Percentiles rank a stretch among this genome's conserved stretches.
These are phyloP conservation scores for Dactylellina cionopaga DNA, from an alignment of 2,329 filamentous ascomycete genomes.

Conservation along the genomic window DNA sequence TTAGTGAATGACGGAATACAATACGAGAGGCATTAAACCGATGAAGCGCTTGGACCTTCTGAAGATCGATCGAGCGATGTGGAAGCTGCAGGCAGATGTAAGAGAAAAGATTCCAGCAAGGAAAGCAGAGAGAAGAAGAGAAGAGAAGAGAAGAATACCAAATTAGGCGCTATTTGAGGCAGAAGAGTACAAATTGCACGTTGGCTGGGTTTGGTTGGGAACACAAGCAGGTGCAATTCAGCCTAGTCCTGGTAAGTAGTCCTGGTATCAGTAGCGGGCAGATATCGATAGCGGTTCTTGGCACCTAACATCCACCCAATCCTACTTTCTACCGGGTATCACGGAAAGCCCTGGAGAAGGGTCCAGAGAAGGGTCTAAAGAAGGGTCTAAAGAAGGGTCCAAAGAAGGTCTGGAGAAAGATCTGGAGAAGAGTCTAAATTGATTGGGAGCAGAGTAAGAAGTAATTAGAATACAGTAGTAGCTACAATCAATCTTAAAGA, in stretches of 20 bases:
- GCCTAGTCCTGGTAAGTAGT: too few relatives aligned
- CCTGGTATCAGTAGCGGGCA: conserved; percentile 18
- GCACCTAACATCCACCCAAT: conserved; percentile 16
- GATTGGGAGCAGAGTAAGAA: not conserved
- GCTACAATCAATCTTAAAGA: not conserved
- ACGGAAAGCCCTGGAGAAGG: too few relatives aligned
- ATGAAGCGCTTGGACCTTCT: too few relatives aligned
- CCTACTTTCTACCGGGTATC: not conserved
- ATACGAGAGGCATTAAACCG: too few relatives aligned
- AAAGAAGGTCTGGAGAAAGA: too few relatives aligned
- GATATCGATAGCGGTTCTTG: conserved; percentile 39
- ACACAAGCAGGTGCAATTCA: too few relatives aligned
- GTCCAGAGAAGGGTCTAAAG: too few relatives aligned
- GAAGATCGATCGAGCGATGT: conserved; percentile 1
- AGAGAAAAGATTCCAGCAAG: not conserved
- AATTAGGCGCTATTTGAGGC: not conserved
- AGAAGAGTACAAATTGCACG: not conserved
- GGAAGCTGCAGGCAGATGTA: not conserved
- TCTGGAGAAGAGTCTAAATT: not conserved
- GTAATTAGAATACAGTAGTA: conserved; percentile 28
- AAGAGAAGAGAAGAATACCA: not conserved
- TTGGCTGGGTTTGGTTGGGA: too few relatives aligned
- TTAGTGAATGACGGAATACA: not conserved
- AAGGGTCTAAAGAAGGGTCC: too few relatives aligned
- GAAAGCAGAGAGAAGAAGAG: not conserved